phyloP scores from a whole-genome alignment of 129 eudicot species.

The Scalesia atractyloides region DNA sequence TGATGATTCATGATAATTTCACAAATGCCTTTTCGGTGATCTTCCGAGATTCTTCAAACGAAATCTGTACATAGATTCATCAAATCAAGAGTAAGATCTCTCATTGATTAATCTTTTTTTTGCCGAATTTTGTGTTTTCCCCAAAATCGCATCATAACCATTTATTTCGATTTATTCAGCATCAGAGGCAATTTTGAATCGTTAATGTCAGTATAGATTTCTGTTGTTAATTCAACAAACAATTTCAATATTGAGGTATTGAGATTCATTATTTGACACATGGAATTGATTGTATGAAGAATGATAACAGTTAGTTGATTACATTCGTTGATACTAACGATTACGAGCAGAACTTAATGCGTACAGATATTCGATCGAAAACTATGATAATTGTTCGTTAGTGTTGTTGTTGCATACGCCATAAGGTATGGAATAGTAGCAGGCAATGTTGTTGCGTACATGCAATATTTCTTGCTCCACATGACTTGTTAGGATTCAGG shows the following conservation, averaged over 20 bases:
- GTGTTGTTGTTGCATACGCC: not conserved
- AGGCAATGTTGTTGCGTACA: not conserved
- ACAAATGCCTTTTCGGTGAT: not conserved
- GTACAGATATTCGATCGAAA: too few relatives aligned
- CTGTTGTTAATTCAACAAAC: conserved; percentile 2
- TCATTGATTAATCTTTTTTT: not conserved
- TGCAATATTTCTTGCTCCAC: not conserved
- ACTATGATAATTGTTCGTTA: not conserved
- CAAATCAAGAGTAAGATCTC: conserved; percentile 25
- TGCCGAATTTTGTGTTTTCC: not conserved
- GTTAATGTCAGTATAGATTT: not conserved
- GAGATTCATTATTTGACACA: not conserved
- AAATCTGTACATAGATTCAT: conserved; percentile 19
- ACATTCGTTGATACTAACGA: not conserved
- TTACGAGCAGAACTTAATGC: not conserved
- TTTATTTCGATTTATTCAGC: not conserved
- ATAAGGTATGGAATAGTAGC: not conserved
- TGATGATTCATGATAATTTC: conserved; percentile 6
- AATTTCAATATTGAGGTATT: not conserved
- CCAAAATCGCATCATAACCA: not conserved
- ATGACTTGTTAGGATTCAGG: not conserved
- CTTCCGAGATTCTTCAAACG: conserved; percentile 15
- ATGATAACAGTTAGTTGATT: not conserved
- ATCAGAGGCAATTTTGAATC: not conserved
- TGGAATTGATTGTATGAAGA: conserved; percentile 1